These are phyloP conservation scores for Forsythia suspensa DNA, from an alignment of 257 asterid species.

Conservation along the genomic window DNA sequence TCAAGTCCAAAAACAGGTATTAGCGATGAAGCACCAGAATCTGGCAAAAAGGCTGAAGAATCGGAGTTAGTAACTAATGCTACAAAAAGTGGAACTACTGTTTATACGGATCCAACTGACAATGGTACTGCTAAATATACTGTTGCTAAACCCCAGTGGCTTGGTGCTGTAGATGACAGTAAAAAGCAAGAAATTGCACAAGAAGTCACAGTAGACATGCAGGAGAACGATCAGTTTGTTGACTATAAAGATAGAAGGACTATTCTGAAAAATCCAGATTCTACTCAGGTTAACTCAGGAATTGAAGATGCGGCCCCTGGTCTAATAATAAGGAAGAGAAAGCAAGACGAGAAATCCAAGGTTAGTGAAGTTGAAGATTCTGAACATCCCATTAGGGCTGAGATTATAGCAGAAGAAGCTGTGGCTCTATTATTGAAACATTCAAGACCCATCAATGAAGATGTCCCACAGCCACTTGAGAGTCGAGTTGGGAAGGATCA, in stretches of 20 bases:
- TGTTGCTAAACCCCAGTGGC: constrained; percentile 86
- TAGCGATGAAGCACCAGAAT: constrained; percentile 35
- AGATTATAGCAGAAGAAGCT: constrained; percentile 72
- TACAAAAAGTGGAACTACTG: constrained; percentile 37
- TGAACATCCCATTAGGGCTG: constrained; percentile 48
- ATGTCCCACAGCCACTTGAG: constrained; percentile 19
- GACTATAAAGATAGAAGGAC: constrained; percentile 76
- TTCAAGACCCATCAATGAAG: constrained; percentile 40
- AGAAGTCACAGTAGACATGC: constrained; percentile 34
- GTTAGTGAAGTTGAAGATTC: constrained; percentile 40
- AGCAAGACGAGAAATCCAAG: constrained; percentile 49
- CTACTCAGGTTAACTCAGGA: constrained; percentile 31
- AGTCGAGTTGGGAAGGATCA: constrained; percentile 41
- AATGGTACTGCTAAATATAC: constrained; percentile 40
- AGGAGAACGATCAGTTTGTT: constrained; percentile 72
- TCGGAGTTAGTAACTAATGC: constrained; percentile 29
- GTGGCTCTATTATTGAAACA: constrained; percentile 84
- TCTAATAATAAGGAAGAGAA: constrained; percentile 86
- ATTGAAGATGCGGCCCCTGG: constrained; percentile 96
- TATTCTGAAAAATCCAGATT: constrained; percentile 44
- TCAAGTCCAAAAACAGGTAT: constrained; percentile 34
- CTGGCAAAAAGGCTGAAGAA: constrained; percentile 37
- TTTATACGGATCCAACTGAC: constrained; percentile 25
- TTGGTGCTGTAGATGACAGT: constrained; percentile 74
- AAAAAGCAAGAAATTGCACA: constrained; percentile 49